These are phyloP conservation scores for Globisporangium polare DNA, from an alignment of 352 stramenopile genomes.

Conservation along the genomic window DNA sequence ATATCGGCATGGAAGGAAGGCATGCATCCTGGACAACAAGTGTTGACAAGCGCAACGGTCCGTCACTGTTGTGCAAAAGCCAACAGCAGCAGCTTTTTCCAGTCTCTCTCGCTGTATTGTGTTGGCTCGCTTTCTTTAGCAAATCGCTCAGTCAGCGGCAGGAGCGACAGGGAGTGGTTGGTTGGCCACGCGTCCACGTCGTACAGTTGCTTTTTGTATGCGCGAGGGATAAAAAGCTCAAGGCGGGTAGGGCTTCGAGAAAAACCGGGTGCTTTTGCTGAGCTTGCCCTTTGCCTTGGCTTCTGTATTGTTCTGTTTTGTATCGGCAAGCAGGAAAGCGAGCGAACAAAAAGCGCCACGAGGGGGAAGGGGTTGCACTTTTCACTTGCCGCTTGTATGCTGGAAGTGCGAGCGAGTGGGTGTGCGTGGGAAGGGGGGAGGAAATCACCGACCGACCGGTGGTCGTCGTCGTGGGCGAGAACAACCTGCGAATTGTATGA, in stretches of 20 bases:
- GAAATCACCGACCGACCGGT: conserved; percentile 12
- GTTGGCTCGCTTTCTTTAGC: too few species aligned
- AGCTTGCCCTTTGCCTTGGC: too few species aligned
- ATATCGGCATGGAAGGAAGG: too few species aligned
- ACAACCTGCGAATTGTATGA: conserved; percentile 14
- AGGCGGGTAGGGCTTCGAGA: not conserved
- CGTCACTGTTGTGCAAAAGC: too few species aligned
- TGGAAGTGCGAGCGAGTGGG: not conserved
- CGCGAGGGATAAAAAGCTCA: not conserved
- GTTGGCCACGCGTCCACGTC: not conserved
- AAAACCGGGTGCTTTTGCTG: not conserved
- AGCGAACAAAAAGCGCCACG: not conserved
- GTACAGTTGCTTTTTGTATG: conserved; percentile 1
- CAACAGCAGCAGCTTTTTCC: not conserved
- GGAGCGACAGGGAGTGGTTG: not conserved
- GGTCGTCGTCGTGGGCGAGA: conserved; percentile 12
- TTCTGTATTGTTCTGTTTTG: conserved; percentile 10
- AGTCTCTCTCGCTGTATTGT: not conserved
- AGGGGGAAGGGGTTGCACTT: not conserved
- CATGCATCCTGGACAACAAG: too few species aligned
- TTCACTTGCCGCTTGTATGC: not conserved
- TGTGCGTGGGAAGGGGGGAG: not conserved
- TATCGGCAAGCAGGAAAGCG: not conserved
- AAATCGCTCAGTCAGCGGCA: too few species aligned
- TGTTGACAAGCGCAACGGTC: too few species aligned